Base-by-base conservation (phyloP, 2,329 filamentous ascomycete species). In the Byssochlamys sp. region DNA sequence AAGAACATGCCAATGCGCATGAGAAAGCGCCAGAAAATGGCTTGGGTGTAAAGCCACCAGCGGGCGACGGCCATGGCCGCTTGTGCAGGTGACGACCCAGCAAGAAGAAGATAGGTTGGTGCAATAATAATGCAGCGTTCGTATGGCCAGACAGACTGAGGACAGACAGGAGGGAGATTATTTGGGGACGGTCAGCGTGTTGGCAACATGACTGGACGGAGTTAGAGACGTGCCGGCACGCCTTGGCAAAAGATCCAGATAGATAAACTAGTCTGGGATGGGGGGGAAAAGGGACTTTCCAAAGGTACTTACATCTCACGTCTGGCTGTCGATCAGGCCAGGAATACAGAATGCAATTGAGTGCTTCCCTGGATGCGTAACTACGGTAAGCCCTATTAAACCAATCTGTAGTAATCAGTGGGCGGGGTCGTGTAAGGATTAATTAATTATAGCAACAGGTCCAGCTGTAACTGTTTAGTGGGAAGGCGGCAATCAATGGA, bases 1-100 rank as follows among this genome's bases (percentile, higher is more conserved):
- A 89, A 74, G 59, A 81, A 76, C 85, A 89, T 88, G 66, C 85
- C 86, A 57, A 88, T 79, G 58, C 78, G 78, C 81, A 88, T 88
- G 49, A 89, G 76, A 57, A 81, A 78, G 55, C 87, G 80, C 85
- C 85, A 88, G 68, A 85, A 80, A 28, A 78, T 73, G 52, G 87
- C 86, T 68, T 87, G 81, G 55, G 85, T 63, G 57, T 81, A 80
- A 10, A 89, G 79, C 66, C 83, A 79, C 77, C 81, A 83, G 72
- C 85, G 79, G 3, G 78, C 75, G 5, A 71, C 68, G 54, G 74
- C 67, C 53, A 60, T 58, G 52, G 64, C 62, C 27, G 62, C 61
- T 27, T 62, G n/a, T 51, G 14, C 39, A 33, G 35, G 48, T 31
- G 12, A 59, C 50, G 54, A 55, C 53, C 53, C 56, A 58, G 24